Conservation (phyloP, 2,329 filamentous ascomycete species). For the Nigrospora oryzae region DNA sequence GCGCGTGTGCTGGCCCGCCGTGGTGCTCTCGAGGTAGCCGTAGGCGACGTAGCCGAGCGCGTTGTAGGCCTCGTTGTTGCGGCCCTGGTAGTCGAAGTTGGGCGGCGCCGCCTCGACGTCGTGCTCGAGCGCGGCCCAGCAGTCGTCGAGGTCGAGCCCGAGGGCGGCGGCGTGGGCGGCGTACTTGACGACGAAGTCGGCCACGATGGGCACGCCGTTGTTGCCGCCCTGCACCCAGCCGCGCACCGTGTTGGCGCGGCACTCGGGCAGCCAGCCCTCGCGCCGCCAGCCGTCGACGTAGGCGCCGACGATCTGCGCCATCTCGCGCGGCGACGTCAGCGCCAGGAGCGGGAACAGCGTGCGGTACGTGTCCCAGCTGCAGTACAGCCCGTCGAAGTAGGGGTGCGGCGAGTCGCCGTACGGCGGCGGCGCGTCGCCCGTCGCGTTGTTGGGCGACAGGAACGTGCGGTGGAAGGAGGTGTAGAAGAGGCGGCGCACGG, state of each 20-base stretch:
- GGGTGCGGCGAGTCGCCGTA: background rate
- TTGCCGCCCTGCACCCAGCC: background rate
- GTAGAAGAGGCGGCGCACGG: background rate
- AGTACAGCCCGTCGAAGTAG: slow-evolving; percentile 1
- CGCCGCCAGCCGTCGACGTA: background rate
- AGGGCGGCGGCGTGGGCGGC: background rate
- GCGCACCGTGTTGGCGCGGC: background rate
- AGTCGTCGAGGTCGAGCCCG: background rate
- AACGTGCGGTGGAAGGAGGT: background rate
- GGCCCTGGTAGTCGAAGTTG: background rate
- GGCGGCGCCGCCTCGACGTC: background rate
- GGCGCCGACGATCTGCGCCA: background rate
- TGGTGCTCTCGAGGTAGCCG: background rate
- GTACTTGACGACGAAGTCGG: slow-evolving; percentile 1
- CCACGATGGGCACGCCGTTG: background rate
- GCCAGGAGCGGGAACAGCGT: background rate
- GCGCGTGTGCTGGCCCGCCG: background rate
- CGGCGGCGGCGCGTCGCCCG: background rate
- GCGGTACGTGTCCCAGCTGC: slow-evolving; percentile 2
- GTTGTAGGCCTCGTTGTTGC: background rate
- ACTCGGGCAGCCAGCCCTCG: background rate
- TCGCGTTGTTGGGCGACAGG: background rate
- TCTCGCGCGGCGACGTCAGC: background rate
- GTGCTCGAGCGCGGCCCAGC: background rate
- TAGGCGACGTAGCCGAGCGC: background rate